Conservation (phyloP, 352 stramenopile genomes). For the Globisporangium megalacanthum region DNA sequence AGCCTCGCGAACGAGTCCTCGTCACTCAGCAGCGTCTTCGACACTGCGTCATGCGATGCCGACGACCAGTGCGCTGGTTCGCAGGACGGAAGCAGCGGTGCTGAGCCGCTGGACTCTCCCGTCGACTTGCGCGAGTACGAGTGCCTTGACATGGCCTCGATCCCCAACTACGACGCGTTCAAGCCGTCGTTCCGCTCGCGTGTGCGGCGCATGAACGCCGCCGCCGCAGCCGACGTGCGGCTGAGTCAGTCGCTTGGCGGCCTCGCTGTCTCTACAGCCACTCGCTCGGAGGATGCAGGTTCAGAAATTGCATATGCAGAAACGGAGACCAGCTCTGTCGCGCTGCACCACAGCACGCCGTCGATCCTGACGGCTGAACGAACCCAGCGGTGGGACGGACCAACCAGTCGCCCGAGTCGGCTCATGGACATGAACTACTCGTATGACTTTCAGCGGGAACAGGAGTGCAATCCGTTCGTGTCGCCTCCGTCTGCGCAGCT, state of each 20-base stretch:
- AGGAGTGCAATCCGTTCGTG: constrained; percentile 30
- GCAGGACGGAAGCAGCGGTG: constrained; percentile 1
- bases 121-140: constrained; percentile 65
- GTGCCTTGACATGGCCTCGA: constrained; percentile 66
- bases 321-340: neutral
- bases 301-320: neutral
- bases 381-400: neutral
- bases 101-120: constrained; percentile 32
- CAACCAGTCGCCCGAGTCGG: constrained; percentile 1
- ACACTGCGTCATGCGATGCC: constrained; percentile 5
- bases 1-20: constrained; percentile 23
- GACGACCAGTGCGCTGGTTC: neutral
- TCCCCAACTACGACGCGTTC: constrained; percentile 68
- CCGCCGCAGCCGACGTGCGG: neutral
- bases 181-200: constrained; percentile 31
- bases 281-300: too few species aligned
- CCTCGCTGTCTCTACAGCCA: neutral
- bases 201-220: constrained; percentile 5
- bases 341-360: constrained; percentile 5
- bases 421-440: constrained; percentile 29
- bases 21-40: constrained; percentile 10
- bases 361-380: neutral
- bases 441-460: constrained; percentile 39
- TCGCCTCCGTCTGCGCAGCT: constrained; percentile 6
- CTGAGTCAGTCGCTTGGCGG: neutral